phyloP scores from a whole-genome alignment of 768 basidiomycete genomes.

The Termitomyces sp. region DNA sequence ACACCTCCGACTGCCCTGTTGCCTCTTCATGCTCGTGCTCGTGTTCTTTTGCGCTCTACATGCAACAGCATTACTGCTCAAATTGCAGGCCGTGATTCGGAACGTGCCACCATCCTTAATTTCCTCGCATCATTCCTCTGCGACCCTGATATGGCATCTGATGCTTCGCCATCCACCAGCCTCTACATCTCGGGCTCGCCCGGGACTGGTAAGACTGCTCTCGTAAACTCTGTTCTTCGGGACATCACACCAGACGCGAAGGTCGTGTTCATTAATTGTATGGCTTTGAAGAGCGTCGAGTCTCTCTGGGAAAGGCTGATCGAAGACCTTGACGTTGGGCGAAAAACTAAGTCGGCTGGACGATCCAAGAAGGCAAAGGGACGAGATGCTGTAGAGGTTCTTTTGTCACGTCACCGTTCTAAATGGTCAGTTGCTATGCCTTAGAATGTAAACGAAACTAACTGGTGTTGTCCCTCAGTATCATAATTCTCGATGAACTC shows the following conservation, averaged over 20 bases:
- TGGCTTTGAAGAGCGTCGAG: slow-evolving; percentile 69
- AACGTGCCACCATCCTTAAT: slow-evolving; percentile 54
- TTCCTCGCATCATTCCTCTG: slow-evolving; percentile 61
- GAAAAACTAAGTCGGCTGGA: slow-evolving; percentile 34
- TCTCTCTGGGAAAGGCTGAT: slow-evolving; percentile 68
- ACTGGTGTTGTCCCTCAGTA: slow-evolving; percentile 37
- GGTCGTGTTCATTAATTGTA: slow-evolving; percentile 72
- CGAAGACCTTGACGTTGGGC: slow-evolving; percentile 47
- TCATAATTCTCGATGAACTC: slow-evolving; percentile 84
- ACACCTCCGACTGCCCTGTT: slow-evolving; percentile 52
- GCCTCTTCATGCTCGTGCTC: slow-evolving; percentile 57
- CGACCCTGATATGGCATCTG: slow-evolving; percentile 22
- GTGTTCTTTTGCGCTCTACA: slow-evolving; percentile 70
- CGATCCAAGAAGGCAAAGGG: slow-evolving; percentile 44
- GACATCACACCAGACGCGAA: slow-evolving; percentile 42
- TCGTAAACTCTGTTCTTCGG: slow-evolving; percentile 66
- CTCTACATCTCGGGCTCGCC: slow-evolving; percentile 93
- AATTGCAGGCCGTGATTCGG: slow-evolving; percentile 68
- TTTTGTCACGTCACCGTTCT: slow-evolving; percentile 39
- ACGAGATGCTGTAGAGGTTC: slow-evolving; percentile 44
- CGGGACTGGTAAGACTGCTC: slow-evolving; percentile 89
- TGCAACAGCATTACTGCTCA: slow-evolving; percentile 50
- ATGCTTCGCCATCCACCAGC: slow-evolving; percentile 35
- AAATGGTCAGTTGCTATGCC: slow-evolving; percentile 48
- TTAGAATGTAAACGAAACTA: not conserved